Base-by-base conservation (phyloP, 148 eudicot species). In the Arbutus unedo region DNA sequence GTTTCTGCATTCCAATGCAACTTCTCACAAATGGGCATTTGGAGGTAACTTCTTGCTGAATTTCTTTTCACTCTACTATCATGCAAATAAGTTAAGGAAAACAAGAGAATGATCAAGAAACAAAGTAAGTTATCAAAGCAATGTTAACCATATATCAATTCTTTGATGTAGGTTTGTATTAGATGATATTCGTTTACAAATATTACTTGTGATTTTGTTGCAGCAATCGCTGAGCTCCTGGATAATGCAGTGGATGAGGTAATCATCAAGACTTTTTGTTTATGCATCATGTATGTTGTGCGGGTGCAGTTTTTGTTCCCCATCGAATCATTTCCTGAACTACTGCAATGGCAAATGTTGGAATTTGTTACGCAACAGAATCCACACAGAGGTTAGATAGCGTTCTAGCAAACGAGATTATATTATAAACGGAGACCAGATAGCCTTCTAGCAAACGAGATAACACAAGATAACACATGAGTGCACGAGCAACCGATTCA, bases 221-320 rank as follows among this genome's bases (percentile, higher is more conserved):
- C 93, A 95, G 99, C 99, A 53, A 93, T 96, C 74, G 99, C 99
- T 25, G 99, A 96, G 92, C 97, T 96, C 75, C 87, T 96, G 90
- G 99, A 94, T 80, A 96, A 96, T 87, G 92, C 97, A 47, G 93
- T 96, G 72, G 99, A 96, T 84, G 99, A 96, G 99, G 99, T 96
- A 82, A 91, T 68, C 74, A 57, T 15, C 45, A 2, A 51, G 59
- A 23, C 4, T 77, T 48, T 72, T 23, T 25, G 8, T 19, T 15
- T 47, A 9, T 10, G 9, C 25, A 43, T 79, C 47, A 55, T 68
- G 18, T 49, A 45, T 18, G 16, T 78, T 54, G 31, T 72, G 18
- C 44, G 10, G 25, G 10, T 31, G 77, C 79, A 57, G 43, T 68
- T 76, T 18, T 47, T 23, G 13, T 76, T 51, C 5, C 31, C 44